phyloP scores from a whole-genome alignment of 495 filamentous ascomycete species.

The Penicillium antarcticum region DNA sequence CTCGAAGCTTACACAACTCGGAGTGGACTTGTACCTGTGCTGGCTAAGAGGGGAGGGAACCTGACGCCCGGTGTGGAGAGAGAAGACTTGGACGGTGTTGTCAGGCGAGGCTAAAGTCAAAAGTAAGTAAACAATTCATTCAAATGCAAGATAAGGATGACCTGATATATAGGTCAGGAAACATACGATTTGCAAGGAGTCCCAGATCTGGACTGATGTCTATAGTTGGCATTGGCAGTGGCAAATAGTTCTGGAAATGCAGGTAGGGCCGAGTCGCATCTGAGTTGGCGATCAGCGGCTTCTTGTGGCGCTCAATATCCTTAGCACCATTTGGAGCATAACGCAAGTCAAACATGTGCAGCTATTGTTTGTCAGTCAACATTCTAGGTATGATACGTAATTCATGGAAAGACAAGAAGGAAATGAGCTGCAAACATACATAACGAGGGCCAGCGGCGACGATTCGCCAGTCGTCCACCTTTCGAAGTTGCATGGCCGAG shows the following conservation, averaged over 20 bases:
- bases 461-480: constrained; percentile 35
- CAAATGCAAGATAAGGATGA: too few relatives aligned
- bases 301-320: constrained; percentile 19
- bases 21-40: constrained; percentile 23
- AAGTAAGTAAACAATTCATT: neutral
- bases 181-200: constrained; percentile 38
- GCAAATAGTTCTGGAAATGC: constrained; percentile 28
- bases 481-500: constrained; percentile 34
- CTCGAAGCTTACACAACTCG: constrained; percentile 38
- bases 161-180: neutral
- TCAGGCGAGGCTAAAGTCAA: constrained; percentile 25
- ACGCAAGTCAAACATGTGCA: constrained; percentile 48
- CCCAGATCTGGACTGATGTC: constrained; percentile 38
- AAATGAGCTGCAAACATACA: constrained; percentile 18
- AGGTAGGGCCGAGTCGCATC: constrained; percentile 38
- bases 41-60: constrained; percentile 31
- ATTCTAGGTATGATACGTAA: too few relatives aligned
- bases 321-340: constrained; percentile 31
- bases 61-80: constrained; percentile 31
- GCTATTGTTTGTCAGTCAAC: constrained; percentile 15
- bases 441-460: constrained; percentile 34
- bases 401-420: neutral
- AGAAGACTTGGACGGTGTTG: constrained; percentile 38
- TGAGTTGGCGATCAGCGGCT: constrained; percentile 4
- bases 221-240: constrained; percentile 26